Conservation (phyloP, 2,329 filamentous ascomycete species). For the Penicillium sp. region DNA sequence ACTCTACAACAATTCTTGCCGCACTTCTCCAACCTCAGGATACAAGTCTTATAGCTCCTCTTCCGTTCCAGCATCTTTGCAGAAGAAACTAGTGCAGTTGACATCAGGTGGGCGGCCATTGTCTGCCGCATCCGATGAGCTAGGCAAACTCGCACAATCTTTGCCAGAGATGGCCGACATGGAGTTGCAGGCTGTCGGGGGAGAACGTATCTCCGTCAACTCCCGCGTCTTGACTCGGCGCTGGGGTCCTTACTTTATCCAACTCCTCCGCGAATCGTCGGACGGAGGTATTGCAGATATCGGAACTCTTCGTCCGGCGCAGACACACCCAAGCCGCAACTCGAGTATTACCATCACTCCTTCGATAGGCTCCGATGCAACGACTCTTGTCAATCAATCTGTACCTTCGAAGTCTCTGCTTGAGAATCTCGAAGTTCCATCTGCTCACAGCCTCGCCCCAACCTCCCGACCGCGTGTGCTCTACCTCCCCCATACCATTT, state of each 20-base stretch:
- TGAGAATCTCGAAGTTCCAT: constrained; percentile 51
- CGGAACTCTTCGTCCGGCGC: constrained; percentile 67
- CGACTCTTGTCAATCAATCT: constrained; percentile 39
- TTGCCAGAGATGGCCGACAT: constrained; percentile 90
- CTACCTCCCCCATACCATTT: constrained; percentile 87
- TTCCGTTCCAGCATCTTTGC: constrained; percentile 56
- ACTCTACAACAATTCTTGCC: constrained; percentile 91
- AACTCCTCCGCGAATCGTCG: constrained; percentile 76
- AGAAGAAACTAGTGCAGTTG: constrained; percentile 49
- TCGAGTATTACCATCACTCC: constrained; percentile 84
- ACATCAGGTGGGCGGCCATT: constrained; percentile 74
- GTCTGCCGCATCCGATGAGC: constrained; percentile 74
- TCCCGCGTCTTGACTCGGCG: constrained; percentile 81
- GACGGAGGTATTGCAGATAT: constrained; percentile 70
- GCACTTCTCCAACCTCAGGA: constrained; percentile 71
- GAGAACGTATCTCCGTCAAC: constrained; percentile 89
- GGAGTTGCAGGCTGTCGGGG: constrained; percentile 89
- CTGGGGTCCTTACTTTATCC: constrained; percentile 96
- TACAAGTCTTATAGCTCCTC: constrained; percentile 81
- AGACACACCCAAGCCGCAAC: constrained; percentile 63
- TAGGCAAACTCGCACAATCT: constrained; percentile 75
- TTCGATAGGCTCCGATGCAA: constrained; percentile 45
- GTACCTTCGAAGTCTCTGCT: constrained; percentile 34
- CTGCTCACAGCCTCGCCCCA: constrained; percentile 53
- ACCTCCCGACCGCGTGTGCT: constrained; percentile 74